Conservation (phyloP, 2,329 filamentous ascomycete species). For the Zelopaecilomyces penicillatus region DNA sequence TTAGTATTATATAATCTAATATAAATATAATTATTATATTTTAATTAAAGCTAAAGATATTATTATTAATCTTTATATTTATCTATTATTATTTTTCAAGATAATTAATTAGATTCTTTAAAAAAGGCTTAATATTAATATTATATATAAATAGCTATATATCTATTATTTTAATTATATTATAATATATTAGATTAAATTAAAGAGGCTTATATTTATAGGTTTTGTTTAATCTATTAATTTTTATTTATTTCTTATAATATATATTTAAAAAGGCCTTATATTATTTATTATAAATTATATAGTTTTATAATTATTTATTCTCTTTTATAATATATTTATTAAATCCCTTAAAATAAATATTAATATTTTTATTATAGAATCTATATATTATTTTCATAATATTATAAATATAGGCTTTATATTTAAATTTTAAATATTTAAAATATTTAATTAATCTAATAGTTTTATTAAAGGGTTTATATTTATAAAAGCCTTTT, state of each 20-base stretch:
- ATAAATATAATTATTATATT: neutral
- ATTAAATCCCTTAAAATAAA: slow-evolving; percentile 6
- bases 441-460: neutral
- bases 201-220: too few relatives aligned
- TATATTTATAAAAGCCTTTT: too few relatives aligned
- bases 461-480: too few relatives aligned
- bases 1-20: neutral
- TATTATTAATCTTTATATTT: slow-evolving; percentile 2
- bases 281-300: slow-evolving; percentile 3
- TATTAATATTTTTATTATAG: slow-evolving; percentile 5
- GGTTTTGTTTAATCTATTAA: too few relatives aligned
- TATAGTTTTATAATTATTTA: too few relatives aligned
- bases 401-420: too few relatives aligned
- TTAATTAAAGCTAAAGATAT: neutral
- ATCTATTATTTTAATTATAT: too few relatives aligned
- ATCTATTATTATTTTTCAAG: neutral
- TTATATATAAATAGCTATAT: too few relatives aligned
- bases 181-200: too few relatives aligned
- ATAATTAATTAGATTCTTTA: too few relatives aligned
- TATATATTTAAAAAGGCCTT: neutral
- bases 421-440: slow-evolving; percentile 1
- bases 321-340: slow-evolving; percentile 4
- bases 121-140: slow-evolving; percentile 4
- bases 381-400: slow-evolving; percentile 4
- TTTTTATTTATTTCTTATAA: too few relatives aligned